Evolutionary conservation across 441 rosid genomes (phyloP), one percentile per base, ranked within the genome.

Genomic region (Manihot esculenta): DNA sequence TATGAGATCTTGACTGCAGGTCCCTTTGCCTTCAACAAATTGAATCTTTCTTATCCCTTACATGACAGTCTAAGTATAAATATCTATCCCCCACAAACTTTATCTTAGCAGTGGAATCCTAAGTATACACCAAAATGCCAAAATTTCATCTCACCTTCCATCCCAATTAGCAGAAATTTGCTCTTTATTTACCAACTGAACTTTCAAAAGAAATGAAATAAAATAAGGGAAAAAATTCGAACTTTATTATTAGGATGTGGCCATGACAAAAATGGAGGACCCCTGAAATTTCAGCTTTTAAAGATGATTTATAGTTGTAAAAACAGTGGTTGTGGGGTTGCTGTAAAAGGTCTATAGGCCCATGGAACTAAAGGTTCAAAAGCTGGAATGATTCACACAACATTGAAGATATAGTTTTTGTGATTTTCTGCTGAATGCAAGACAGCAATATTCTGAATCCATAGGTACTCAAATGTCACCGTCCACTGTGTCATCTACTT

Each of bases 371-470:
- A 79, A 74, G 77, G 58, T 80, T 87, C 82, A 84, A 84, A 84
- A 82, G 88, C 62, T 61, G 26, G 72, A 84, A 80, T 79, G 80
- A 85, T 77, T 44, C 75, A 51, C 72, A 4, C 14, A 59, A 54
- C 73, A 66, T 71, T 44, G 64, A 65, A 76, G 50, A 79, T 78
- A 68, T 56, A 64, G 72, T 51, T 73, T 67, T 78, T 79, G 67
- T 75, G 77, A 78, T 80, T 79, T 64, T 78, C 66, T 77, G 84
- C 77, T 81, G 87, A 80, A 82, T 78, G 81, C 85, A 79, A 80
- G 88, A 81, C 80, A 78, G 72, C 81, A 74, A 73, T 80, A 55
- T 64, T 48, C 76, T 61, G n/a, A 26, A 26, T 76, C 74, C 72
- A 65, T 58, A 48, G 73, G 53, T 56, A 62, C 82, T 76, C 76